Conservation (phyloP, 2,329 filamentous ascomycete species). For the Hypocreales sp. region DNA sequence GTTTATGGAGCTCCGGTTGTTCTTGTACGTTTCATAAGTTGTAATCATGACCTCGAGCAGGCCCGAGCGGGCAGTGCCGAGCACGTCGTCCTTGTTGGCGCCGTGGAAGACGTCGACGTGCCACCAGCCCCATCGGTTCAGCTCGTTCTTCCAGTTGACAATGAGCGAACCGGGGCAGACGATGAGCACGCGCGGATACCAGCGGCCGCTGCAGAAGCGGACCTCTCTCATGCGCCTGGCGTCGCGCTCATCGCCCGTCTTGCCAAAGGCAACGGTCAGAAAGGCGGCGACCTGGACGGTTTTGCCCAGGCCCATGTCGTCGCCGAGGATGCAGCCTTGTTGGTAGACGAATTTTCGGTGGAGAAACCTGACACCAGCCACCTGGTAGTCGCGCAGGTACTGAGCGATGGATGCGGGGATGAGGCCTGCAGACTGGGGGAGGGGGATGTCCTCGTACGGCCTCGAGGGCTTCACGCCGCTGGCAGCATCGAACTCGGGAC, state of each 20-base stretch:
- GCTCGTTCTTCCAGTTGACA: slow-evolving; percentile 78
- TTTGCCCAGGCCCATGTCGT: slow-evolving; percentile 96
- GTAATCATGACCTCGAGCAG: slow-evolving; percentile 84
- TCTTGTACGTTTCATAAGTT: slow-evolving; percentile 82
- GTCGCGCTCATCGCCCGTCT: slow-evolving; percentile 80
- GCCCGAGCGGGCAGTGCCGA: slow-evolving; percentile 59
- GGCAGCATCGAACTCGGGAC: slow-evolving; percentile 46
- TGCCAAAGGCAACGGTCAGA: slow-evolving; percentile 80
- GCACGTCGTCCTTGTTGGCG: slow-evolving; percentile 45
- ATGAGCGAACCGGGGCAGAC: slow-evolving; percentile 82
- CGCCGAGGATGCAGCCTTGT: slow-evolving; percentile 76
- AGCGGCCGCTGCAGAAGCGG: slow-evolving; percentile 43
- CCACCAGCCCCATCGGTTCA: slow-evolving; percentile 94
- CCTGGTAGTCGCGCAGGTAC: slow-evolving; percentile 83
- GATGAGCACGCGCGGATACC: slow-evolving; percentile 69
- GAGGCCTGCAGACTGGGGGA: slow-evolving; percentile 61
- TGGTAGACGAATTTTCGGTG: slow-evolving; percentile 86
- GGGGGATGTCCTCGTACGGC: slow-evolving; percentile 57
- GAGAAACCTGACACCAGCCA: slow-evolving; percentile 71
- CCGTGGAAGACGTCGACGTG: slow-evolving; percentile 73
- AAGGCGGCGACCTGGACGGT: slow-evolving; percentile 94
- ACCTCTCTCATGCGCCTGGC: slow-evolving; percentile 78
- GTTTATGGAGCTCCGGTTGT: slow-evolving; percentile 60
- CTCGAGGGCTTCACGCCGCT: slow-evolving; percentile 48
- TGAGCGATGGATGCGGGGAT: slow-evolving; percentile 85